Conservation (phyloP, 129 eudicot species). For the Helianthus tuberosus region DNA sequence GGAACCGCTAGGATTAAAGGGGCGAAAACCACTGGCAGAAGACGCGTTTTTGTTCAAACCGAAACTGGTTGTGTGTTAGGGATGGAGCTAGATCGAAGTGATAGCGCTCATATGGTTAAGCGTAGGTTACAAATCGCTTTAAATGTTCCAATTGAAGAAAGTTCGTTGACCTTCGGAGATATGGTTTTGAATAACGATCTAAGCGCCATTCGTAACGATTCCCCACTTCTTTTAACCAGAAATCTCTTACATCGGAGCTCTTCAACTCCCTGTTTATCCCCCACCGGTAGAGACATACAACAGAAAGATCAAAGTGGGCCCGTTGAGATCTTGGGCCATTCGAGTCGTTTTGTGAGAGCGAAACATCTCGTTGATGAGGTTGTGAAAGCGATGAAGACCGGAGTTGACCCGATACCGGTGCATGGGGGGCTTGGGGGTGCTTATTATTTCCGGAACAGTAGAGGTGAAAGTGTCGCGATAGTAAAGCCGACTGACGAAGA, state of each 20-base stretch:
- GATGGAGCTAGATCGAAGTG: slow-evolving; percentile 86
- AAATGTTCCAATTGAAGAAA: slow-evolving; percentile 74
- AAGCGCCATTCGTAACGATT: slow-evolving; percentile 80
- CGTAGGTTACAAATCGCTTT: slow-evolving; percentile 84
- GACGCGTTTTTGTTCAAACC: slow-evolving; percentile 95
- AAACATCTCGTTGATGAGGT: slow-evolving; percentile 72
- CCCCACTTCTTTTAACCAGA: slow-evolving; percentile 78
- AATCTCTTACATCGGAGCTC: slow-evolving; percentile 79
- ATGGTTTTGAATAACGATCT: slow-evolving; percentile 81
- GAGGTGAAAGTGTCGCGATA: slow-evolving; percentile 81
- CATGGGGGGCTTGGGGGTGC: slow-evolving; percentile 91
- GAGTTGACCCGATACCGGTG: slow-evolving; percentile 84
- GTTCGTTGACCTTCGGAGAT: slow-evolving; percentile 84
- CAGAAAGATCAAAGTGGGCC: slow-evolving; percentile 81
- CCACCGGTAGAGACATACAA: slow-evolving; percentile 73
- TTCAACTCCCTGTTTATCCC: slow-evolving; percentile 91
- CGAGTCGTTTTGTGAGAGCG: slow-evolving; percentile 49
- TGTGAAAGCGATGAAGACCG: slow-evolving; percentile 65
- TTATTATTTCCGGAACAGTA: slow-evolving; percentile 62
- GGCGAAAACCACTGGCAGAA: slow-evolving; percentile 56
- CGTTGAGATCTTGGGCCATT: slow-evolving; percentile 72
- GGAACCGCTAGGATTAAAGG: slow-evolving; percentile 68
- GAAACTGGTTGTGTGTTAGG: slow-evolving; percentile 92
- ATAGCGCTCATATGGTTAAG: slow-evolving; percentile 89
- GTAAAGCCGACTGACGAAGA: slow-evolving; percentile 96